Conservation (phyloP, 345 rosid genomes). For the Stellera chamaejasme region DNA sequence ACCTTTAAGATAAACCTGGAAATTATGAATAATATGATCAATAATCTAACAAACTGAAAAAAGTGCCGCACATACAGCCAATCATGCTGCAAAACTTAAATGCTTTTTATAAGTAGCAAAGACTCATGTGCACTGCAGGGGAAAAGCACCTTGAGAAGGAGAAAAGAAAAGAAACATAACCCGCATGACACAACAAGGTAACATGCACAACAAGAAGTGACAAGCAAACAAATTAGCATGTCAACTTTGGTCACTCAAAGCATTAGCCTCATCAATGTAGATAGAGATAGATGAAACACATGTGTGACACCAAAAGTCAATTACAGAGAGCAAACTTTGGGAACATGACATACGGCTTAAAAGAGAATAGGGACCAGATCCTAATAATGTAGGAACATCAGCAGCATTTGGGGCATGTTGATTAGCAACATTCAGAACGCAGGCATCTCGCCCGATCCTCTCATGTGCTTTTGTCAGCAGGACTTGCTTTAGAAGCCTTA, state of each 20-base stretch:
- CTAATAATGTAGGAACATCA: slow-evolving; percentile 87
- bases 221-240: neutral
- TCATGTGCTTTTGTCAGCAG: slow-evolving; percentile 25
- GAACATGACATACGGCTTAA: slow-evolving; percentile 50
- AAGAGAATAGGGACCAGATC: slow-evolving; percentile 85
- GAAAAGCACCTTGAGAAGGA: no score
- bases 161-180: no score
- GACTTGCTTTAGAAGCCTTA: slow-evolving; percentile 86
- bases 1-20: no score
- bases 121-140: no score
- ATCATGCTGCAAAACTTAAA: no score
- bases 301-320: no score
- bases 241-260: neutral
- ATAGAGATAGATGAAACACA: neutral
- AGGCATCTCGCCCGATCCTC: slow-evolving; percentile 33
- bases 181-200: neutral
- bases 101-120: no score
- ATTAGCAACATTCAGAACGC: slow-evolving; percentile 60
- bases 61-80: no score
- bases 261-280: slow-evolving; percentile 7
- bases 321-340: neutral
- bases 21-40: no score
- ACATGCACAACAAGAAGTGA: neutral
- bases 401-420: slow-evolving; percentile 50
- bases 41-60: no score